A percentile compares a stretch with the other conserved stretches of the same genome.
phyloP scores from a whole-genome alignment of 495 filamentous ascomycete species.

The Penicillium diatomitis region DNA sequence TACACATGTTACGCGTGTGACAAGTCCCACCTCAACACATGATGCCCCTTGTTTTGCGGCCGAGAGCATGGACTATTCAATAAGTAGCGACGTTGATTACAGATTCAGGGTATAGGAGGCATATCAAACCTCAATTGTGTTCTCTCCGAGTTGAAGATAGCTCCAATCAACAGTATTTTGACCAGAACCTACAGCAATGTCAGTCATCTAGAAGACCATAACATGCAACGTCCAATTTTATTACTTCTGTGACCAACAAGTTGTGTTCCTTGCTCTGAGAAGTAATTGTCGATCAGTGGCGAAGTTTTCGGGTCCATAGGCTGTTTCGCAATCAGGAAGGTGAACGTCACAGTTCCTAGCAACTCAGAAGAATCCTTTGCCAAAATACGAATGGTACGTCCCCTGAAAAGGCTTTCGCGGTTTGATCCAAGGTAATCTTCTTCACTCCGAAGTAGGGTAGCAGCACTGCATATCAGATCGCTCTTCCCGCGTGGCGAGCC shows the following conservation, averaged over 20 bases:
- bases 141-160: slow-evolving; percentile 32
- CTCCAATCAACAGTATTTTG: slow-evolving; percentile 14
- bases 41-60: slow-evolving; percentile 23
- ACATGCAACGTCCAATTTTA: background rate
- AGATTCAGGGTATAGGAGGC: background rate
- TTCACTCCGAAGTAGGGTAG: slow-evolving; percentile 9
- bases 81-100: background rate
- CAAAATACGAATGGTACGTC: slow-evolving; percentile 21
- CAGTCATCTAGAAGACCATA: background rate
- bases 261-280: slow-evolving; percentile 1
- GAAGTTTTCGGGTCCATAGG: background rate
- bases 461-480: slow-evolving; percentile 10
- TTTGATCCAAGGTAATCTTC: slow-evolving; percentile 7
- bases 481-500: background rate
- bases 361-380: slow-evolving; percentile 10
- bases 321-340: slow-evolving; percentile 17
- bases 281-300: background rate
- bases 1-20: background rate
- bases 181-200: slow-evolving; percentile 8
- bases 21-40: slow-evolving; percentile 25
- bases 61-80: slow-evolving; percentile 21
- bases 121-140: slow-evolving; percentile 19
- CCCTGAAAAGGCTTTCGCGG: slow-evolving; percentile 23
- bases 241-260: slow-evolving; percentile 24
- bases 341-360: slow-evolving; percentile 24